Conservation (phyloP, 805 yeast species). For the Pichia ethanolica region DNA sequence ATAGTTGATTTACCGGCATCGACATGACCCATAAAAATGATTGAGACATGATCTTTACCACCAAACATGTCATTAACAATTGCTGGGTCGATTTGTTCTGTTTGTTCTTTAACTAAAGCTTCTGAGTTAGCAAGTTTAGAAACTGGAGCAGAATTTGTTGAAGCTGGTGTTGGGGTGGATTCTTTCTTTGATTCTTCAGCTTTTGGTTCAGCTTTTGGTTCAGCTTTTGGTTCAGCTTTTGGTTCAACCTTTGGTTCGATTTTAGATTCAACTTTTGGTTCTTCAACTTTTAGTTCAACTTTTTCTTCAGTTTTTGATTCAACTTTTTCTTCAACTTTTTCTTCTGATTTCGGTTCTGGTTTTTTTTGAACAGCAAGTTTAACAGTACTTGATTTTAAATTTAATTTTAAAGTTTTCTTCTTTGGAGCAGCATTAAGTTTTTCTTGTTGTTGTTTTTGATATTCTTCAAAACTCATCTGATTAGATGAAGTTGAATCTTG, state of each 20-base stretch:
- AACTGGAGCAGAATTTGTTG: constrained; percentile 12
- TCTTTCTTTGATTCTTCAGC: constrained; percentile 26
- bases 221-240: constrained; percentile 22
- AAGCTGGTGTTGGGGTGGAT: constrained; percentile 21
- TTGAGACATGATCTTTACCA: constrained; percentile 94
- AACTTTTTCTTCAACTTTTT: constrained; percentile 9
- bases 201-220: constrained; percentile 22
- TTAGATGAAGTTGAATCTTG: constrained; percentile 23
- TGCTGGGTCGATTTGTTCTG: constrained; percentile 77
- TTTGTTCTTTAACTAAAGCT: constrained; percentile 53
- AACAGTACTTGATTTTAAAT: constrained; percentile 51
- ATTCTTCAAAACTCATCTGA: constrained; percentile 77
- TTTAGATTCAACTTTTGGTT: constrained; percentile 21
- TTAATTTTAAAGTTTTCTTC: constrained; percentile 62
- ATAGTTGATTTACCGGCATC: constrained; percentile 99
- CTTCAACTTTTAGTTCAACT: constrained; percentile 1
- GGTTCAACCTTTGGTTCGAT: constrained; percentile 13
- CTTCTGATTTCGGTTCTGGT: constrained; percentile 28
- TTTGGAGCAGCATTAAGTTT: constrained; percentile 40
- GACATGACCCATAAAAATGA: constrained; percentile 98
- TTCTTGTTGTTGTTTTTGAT: constrained; percentile 58
- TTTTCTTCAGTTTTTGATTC: constrained; percentile 16
- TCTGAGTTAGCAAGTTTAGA: constrained; percentile 10
- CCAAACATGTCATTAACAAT: constrained; percentile 91
- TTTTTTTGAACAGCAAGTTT: constrained; percentile 35